Conservation (phyloP, 2,329 filamentous ascomycete species). For the Pseudocercospora musae region DNA sequence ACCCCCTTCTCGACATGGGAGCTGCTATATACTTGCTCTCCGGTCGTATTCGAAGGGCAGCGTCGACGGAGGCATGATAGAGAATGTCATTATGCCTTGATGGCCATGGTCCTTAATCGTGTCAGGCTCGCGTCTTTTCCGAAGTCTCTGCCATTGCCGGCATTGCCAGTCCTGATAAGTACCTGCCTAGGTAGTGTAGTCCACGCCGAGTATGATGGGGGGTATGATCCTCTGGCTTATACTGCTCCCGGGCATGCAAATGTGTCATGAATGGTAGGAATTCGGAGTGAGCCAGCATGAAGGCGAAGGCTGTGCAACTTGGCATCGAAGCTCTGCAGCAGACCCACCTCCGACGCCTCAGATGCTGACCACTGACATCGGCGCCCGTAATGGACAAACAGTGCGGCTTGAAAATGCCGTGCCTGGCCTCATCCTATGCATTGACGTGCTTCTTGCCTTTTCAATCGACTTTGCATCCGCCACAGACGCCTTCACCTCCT, state of each 20-base stretch:
- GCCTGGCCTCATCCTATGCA: background rate
- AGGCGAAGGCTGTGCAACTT: background rate
- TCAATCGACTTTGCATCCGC: background rate
- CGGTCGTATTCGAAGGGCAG: constrained; percentile 50
- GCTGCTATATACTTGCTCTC: constrained; percentile 56
- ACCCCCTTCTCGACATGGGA: constrained; percentile 56
- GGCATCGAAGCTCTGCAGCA: background rate
- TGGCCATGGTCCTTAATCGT: background rate
- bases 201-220: no score
- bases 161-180: background rate
- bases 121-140: constrained; percentile 1
- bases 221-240: background rate
- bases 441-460: background rate
- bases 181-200: no score
- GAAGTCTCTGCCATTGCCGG: constrained; percentile 2
- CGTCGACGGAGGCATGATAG: background rate
- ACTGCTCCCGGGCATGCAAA: background rate
- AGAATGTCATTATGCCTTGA: background rate
- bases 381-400: background rate
- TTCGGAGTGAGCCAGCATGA: background rate
- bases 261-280: background rate
- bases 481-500: background rate
- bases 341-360: background rate
- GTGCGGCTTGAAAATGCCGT: background rate
- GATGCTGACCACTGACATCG: constrained; percentile 1